Evolutionary conservation across 345 rosid species (phyloP), one percentile per base, ranked within the genome.

Genomic region (Hypericum perforatum): DNA sequence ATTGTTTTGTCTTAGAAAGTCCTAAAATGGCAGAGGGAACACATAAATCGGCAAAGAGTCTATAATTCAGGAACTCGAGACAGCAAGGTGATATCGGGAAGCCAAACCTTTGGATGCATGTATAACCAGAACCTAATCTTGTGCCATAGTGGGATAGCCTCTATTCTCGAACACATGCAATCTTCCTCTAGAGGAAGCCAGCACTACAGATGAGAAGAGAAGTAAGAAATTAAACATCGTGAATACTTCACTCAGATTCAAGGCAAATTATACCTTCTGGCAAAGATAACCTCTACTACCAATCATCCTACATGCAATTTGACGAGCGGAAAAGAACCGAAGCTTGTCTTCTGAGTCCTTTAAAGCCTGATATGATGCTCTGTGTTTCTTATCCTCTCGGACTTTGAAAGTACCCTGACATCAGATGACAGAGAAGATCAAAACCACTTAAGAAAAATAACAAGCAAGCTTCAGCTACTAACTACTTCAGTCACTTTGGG

Each of bases 81-180:
- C 7, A 13, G 16, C 39, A 41, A 47, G 10, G 49, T 13, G 37
- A 57, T 5, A 11, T 44, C 40, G 11, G 43, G 39, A 9, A 60
- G 37, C 46, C 75, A 29, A 62, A 88, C 98, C 95, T 87, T 88
- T 43, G 98, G 98, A 75, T 88, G 98, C 98, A 92, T 88, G 61
- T 92, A 92, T 53, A 92, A 54, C 98, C 98, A 92, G 70, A 88
- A 85, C 7, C 77, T 81, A 32, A 92, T 70, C 53, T 77, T 81
- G 57, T 64, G 67, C 95, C 91, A 83, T 11, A 92, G 63, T 49
- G 73, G 52, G 45, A 70, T 77, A 11, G 78, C 77, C 75, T 70
- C 72, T 42, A 92, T 61, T 63, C 71, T 72, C 16, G 79, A 76
- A 63, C 98, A 83, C 97, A 83, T 92, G 44, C 97, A 92, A 68